These are phyloP conservation scores for Rutstroemia sp. DNA, from an alignment of 2,329 filamentous ascomycete species.

Conservation along the genomic window DNA sequence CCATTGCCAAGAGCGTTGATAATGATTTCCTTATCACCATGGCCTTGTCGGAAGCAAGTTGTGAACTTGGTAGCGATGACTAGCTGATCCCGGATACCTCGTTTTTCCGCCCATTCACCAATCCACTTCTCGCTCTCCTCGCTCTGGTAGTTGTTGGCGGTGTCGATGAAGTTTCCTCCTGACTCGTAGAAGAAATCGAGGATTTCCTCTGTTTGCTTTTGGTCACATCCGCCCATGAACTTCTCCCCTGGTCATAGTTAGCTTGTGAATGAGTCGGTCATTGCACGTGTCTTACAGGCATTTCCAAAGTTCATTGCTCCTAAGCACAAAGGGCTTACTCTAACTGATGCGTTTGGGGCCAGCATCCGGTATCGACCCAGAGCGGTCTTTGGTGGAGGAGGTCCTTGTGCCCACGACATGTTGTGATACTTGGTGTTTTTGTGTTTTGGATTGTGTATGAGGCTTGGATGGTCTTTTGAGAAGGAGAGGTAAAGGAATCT, in stretches of 20 bases:
- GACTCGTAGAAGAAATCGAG: constrained; percentile 49
- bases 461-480: no score
- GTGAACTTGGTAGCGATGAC: constrained; percentile 59
- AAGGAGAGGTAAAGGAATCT: no score
- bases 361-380: constrained; percentile 30
- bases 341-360: constrained; percentile 55
- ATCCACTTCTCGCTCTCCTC: constrained; percentile 58
- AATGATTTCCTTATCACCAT: constrained; percentile 26
- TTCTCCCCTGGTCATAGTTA: neutral
- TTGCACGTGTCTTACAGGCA: no score
- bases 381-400: neutral
- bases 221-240: constrained; percentile 39
- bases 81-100: constrained; percentile 53
- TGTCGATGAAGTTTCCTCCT: constrained; percentile 65
- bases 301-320: constrained; percentile 60
- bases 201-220: constrained; percentile 46
- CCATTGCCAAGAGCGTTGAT: constrained; percentile 51
- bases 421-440: no score
- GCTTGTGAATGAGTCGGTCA: no score
- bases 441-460: no score
- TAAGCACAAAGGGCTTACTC: constrained; percentile 60
- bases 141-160: constrained; percentile 56
- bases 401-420: neutral
- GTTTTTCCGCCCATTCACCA: constrained; percentile 62
- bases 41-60: constrained; percentile 25